Evolutionary conservation across 495 filamentous ascomycete genomes (phyloP), one percentile per base, ranked within the genome.

Genomic region (Penicillium macrosclerotiorum): DNA sequence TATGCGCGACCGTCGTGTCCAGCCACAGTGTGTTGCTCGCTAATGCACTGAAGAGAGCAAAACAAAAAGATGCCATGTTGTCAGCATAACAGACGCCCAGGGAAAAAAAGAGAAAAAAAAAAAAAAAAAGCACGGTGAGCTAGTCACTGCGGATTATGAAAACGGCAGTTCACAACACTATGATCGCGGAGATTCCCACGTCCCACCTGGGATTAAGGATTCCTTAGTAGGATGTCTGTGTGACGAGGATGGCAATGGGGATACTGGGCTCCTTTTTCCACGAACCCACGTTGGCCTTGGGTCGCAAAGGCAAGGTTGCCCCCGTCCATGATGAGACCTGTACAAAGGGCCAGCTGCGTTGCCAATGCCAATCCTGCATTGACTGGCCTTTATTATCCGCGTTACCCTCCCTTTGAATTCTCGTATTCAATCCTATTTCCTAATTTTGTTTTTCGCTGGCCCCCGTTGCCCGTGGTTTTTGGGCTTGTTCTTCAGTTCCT

Each of bases 281-380:
- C 26, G n/a, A 37, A 41, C 25, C 16, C 29, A 46, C 29, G 34
- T 17, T 27, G 11, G 26, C 23, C 23, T 12, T 29, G 38, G 14
- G 11, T 41, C n/a, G 38, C 25, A 53, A 42, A 42, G 29, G 53
- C 49, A 60, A 60, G 53, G 54, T 55, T 25, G 42, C 48, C 43
- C 47, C 41, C 27, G 38, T 45, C 30, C 9, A 35, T 37, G 27
- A 52, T 54, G 53, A 57, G 57, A 60, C 57, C 53, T 51, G 53
- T 60, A 49, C 46, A 29, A 51, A 59, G 42, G 55, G 31, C 47
- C 44, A 35, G 55, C 42, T 41, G 42, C 30, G 34, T 56, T 59
- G 17, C 11, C 45, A 54, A 49, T 37, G 32, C 25, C 47, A 54
- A 49, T 33, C 35, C 47, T 51, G 37, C n/a, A 38, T 39, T 52